A percentile compares a stretch with the other conserved stretches of the same genome.
These are phyloP conservation scores for Inga laurina DNA, from an alignment of 306 rosid species.

Conservation along the genomic window DNA sequence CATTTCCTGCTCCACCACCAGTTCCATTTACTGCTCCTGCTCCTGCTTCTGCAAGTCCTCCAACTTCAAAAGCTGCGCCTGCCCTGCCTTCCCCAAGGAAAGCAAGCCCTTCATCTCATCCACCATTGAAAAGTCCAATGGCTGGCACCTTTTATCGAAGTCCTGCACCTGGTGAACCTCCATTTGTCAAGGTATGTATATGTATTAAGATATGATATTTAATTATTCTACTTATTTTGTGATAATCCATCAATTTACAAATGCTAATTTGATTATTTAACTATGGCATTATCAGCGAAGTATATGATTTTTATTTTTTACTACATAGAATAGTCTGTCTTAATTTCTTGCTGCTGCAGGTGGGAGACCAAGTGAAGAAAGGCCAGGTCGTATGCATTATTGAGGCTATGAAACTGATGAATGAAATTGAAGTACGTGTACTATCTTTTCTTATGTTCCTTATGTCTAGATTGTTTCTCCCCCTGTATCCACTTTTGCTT, in stretches of 20 bases:
- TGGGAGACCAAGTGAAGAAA: constrained; percentile 91
- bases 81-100: constrained; percentile 61
- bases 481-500: background rate
- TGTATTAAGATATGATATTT: background rate
- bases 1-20: constrained; percentile 41
- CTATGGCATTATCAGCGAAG: background rate
- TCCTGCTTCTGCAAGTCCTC: constrained; percentile 53
- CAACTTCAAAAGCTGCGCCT: constrained; percentile 46
- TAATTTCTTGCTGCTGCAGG: constrained; percentile 54
- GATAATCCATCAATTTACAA: background rate
- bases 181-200: constrained; percentile 76
- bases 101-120: constrained; percentile 66
- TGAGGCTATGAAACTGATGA: constrained; percentile 98
- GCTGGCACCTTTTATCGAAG: constrained; percentile 90
- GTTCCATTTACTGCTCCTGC: constrained; percentile 33
- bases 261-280: constrained; percentile 8
- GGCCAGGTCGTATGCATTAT: constrained; percentile 88
- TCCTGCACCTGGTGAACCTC: constrained; percentile 84
- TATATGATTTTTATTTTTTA: background rate
- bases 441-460: constrained; percentile 9
- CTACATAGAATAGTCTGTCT: background rate
- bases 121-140: constrained; percentile 83
- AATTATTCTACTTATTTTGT: background rate
- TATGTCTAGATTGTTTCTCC: background rate
- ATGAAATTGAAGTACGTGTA: constrained; percentile 82